phyloP scores from a whole-genome alignment of 345 rosid genomes.

The Microthlaspi erraticum region DNA sequence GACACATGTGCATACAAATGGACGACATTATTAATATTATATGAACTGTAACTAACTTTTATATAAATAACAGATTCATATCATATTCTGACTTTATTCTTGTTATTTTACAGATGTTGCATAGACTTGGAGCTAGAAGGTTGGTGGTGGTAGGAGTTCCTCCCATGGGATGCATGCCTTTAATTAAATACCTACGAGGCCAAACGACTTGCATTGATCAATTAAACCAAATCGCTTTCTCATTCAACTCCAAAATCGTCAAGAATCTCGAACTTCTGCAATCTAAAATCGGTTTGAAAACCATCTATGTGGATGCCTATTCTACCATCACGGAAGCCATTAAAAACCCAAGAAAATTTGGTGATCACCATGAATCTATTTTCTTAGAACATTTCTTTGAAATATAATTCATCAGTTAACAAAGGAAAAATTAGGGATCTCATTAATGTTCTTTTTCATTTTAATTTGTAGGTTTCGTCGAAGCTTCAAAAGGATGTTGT shows the following conservation, averaged over 20 bases:
- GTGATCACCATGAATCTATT: conserved; percentile 42
- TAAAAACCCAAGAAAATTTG: conserved; percentile 55
- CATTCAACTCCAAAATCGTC: conserved; percentile 62
- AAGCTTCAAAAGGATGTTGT: conserved; percentile 70
- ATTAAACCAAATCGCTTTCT: conserved; percentile 53
- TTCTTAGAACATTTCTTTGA: background rate
- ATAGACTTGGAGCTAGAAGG: conserved; percentile 61
- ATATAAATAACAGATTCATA: background rate
- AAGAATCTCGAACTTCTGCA: conserved; percentile 46
- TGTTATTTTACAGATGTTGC: conserved; percentile 56
- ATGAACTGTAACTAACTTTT: background rate
- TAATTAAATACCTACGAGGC: conserved; percentile 60
- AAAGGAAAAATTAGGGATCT: background rate
- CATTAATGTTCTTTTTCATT: background rate
- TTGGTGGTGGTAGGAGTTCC: conserved; percentile 83
- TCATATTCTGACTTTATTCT: conserved; percentile 8
- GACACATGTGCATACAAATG: background rate
- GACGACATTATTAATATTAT: background rate
- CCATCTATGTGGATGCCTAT: conserved; percentile 61
- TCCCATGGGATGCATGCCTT: conserved; percentile 89
- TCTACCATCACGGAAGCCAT: conserved; percentile 54
- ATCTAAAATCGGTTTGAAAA: conserved; percentile 51
- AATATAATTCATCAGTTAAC: background rate
- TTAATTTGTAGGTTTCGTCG: conserved; percentile 56
- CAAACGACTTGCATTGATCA: conserved; percentile 55